A percentile compares a stretch with the other conserved stretches of the same genome.
These are phyloP conservation scores for Tephrocybe sp. DNA, from an alignment of 768 basidiomycete species.

Conservation along the genomic window DNA sequence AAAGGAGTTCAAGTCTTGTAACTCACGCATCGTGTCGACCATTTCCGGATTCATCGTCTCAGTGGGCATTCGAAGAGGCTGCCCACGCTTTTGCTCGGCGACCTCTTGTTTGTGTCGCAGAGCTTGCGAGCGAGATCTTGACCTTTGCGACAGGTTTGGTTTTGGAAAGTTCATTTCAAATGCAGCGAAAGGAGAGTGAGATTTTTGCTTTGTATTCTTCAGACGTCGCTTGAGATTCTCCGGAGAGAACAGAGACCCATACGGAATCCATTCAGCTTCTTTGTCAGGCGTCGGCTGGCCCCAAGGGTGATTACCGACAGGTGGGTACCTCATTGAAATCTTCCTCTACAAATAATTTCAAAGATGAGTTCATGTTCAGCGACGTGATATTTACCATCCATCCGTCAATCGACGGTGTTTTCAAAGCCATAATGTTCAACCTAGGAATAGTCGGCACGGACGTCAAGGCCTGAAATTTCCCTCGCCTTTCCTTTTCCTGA, in stretches of 20 bases:
- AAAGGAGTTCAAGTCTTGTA: constrained; percentile 36
- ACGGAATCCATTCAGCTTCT: constrained; percentile 12
- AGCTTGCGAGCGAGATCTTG: constrained; percentile 23
- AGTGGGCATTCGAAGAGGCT: constrained; percentile 31
- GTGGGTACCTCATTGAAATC: constrained; percentile 3
- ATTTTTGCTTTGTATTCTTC: not conserved
- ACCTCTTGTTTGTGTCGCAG: constrained; percentile 34
- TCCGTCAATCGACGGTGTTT: constrained; percentile 13
- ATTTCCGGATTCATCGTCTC: constrained; percentile 35
- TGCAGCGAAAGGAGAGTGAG: not conserved
- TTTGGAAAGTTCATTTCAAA: constrained; percentile 2
- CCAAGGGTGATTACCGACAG: constrained; percentile 16
- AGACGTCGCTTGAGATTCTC: constrained; percentile 10
- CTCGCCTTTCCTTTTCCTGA: constrained; percentile 7
- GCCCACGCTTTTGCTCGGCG: constrained; percentile 24
- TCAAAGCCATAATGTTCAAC: constrained; percentile 9
- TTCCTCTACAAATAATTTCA: constrained; percentile 6
- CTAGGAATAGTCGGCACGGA: constrained; percentile 14
- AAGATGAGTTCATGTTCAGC: not conserved
- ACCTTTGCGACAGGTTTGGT: constrained; percentile 1
- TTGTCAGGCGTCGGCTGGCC: not conserved
- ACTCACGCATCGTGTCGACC: constrained; percentile 37
- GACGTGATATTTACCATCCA: constrained; percentile 12
- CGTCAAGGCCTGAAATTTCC: constrained; percentile 5
- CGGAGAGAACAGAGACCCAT: constrained; percentile 14